phyloP scores from a whole-genome alignment of 176 grass and related monocot species.

The Hsuehochloa calcarea region DNA sequence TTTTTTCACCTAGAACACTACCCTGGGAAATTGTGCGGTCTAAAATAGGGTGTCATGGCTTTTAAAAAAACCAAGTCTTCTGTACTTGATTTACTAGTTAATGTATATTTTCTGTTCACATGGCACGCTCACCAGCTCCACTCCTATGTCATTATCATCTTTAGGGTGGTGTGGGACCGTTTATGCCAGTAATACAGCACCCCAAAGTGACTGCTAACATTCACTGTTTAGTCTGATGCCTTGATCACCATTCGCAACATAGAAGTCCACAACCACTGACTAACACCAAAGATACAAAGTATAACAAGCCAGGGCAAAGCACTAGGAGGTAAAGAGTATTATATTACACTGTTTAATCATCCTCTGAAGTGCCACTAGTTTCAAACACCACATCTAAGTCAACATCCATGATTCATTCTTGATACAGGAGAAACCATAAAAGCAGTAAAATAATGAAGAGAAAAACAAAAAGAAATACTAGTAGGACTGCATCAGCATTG shows the following conservation, averaged over 20 bases:
- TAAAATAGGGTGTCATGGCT: constrained; percentile 12
- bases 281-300: constrained; percentile 41
- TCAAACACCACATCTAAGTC: constrained; percentile 47
- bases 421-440: constrained; percentile 47
- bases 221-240: background rate
- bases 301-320: constrained; percentile 42
- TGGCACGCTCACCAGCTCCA: constrained; percentile 48
- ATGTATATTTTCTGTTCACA: constrained; percentile 48
- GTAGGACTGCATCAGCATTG: constrained; percentile 33
- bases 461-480: constrained; percentile 19
- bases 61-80: background rate
- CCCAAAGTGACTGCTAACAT: constrained; percentile 40
- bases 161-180: constrained; percentile 31
- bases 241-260: constrained; percentile 38
- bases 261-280: constrained; percentile 36
- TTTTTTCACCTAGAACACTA: background rate
- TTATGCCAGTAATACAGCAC: constrained; percentile 52
- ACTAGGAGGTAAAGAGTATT: constrained; percentile 46
- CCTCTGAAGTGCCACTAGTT: constrained; percentile 37
- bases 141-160: constrained; percentile 41
- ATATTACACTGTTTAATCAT: constrained; percentile 33
- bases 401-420: constrained; percentile 56
- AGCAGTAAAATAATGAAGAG: constrained; percentile 34
- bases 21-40: constrained; percentile 19
- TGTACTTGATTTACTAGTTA: constrained; percentile 35